Evolutionary conservation across 2,329 filamentous ascomycete species (phyloP).

Genomic region (Cytospora leucostoma): DNA sequence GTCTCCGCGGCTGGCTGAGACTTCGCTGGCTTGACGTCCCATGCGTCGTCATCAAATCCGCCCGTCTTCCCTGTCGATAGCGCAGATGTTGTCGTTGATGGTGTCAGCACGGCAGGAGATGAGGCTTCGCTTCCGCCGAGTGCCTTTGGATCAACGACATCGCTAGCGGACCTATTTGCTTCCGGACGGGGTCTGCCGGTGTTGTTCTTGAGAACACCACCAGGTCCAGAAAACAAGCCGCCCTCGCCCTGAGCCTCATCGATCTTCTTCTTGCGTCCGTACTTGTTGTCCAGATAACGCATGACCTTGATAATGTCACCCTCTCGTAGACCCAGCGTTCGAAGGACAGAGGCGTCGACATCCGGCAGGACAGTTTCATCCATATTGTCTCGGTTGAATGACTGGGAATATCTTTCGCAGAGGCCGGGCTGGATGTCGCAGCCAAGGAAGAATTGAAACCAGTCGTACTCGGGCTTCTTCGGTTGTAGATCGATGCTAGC

Average conservation of each 20-base stretch:
- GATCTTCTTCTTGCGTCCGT: constrained; percentile 64
- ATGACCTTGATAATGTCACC: constrained; percentile 96
- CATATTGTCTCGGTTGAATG: constrained; percentile 91
- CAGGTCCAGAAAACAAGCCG: constrained; percentile 88
- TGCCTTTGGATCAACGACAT: constrained; percentile 83
- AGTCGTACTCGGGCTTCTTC: constrained; percentile 81
- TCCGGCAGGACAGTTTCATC: constrained; percentile 90
- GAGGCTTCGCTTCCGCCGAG: constrained; percentile 62
- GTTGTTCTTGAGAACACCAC: constrained; percentile 90
- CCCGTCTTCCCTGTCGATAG: constrained; percentile 32
- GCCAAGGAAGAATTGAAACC: constrained; percentile 97
- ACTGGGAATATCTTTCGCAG: constrained; percentile 90
- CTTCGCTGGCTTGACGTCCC: constrained; percentile 87
- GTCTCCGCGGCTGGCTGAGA: constrained; percentile 40
- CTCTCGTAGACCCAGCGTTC: constrained; percentile 90
- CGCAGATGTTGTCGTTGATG: constrained; percentile 29
- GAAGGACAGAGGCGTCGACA: constrained; percentile 78
- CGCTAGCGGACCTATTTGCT: constrained; percentile 80
- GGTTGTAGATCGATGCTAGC: constrained; percentile 59
- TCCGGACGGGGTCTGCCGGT: constrained; percentile 88
- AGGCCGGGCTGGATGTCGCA: constrained; percentile 91
- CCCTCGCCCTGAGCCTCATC: constrained; percentile 49
- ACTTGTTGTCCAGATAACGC: constrained; percentile 82
- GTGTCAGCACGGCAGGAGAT: constrained; percentile 32
- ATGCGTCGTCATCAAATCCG: constrained; percentile 95